Evolutionary conservation across 2,329 filamentous ascomycete species (phyloP), one percentile per base, ranked within the genome.

Genomic region (Claviceps cyperi): DNA sequence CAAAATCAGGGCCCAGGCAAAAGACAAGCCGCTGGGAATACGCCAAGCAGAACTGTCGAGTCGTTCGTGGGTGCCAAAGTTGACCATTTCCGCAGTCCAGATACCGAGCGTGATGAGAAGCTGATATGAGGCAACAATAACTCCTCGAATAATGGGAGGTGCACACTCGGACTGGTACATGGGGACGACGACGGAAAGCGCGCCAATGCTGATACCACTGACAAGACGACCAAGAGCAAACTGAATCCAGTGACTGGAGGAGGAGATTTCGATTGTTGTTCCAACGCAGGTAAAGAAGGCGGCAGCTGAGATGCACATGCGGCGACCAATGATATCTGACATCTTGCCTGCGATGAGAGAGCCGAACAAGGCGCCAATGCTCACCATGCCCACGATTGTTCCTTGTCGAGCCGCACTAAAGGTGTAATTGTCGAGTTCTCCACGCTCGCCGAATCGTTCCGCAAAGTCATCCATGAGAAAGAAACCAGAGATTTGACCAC

Each of bases 161-260:
- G 77, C 76, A 50, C 74, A 80, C 63, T 86, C 82, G 15, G 74
- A 77, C 60, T 84, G 80, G 57, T 85, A 85, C 77, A 86, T 80
- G 46, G 79, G 79, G 1, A 81, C 78, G 24, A 78, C 67, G 41
- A 83, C 80, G 5, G 77, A 81, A 0, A 84, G 68, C 19, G 76
- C 72, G 28, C 82, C 82, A 45, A 86, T 78, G 19, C 80, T 80
- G 2, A 83, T 61, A 56, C 82, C 81, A 22, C 79, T 81, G n/a
- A 83, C 72, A 55, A 81, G 73, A 43, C 82, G 72, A 46, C 81
- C 82, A 17, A 81, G 63, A 28, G 80, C 80, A 51, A 84, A 74
- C 57, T 84, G 81, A 52, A 75, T 77, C 81, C 81, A 85, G 43
- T 64, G 64, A 2, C 55, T 60, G 1, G 65, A 57, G 0, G 79